Evolutionary conservation across 306 rosid genomes (phyloP).

Genomic region (Sechiopsis laciniata): DNA sequence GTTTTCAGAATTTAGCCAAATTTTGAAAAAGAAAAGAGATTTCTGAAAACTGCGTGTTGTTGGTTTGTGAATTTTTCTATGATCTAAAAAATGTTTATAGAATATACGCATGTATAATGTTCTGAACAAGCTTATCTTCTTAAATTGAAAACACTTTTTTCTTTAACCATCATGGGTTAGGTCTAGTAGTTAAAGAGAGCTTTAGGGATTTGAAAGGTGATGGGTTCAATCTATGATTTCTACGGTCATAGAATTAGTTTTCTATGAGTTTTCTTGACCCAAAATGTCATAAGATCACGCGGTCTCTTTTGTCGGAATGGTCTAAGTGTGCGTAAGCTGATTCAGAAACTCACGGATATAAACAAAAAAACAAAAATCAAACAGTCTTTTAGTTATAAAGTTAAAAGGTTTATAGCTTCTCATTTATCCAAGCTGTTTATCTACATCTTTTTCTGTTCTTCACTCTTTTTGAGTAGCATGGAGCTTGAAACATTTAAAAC

Average conservation of each 20-base stretch:
- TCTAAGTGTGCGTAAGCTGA: too few relatives aligned
- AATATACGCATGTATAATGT: not conserved
- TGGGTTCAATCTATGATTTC: too few relatives aligned
- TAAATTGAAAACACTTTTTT: not conserved
- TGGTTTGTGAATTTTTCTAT: not conserved
- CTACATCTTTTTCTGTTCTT: not conserved
- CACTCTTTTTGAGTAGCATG: slow-evolving; percentile 6
- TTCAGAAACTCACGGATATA: too few relatives aligned
- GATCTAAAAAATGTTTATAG: not conserved
- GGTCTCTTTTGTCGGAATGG: too few relatives aligned
- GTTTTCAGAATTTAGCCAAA: not conserved
- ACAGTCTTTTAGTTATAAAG: not conserved
- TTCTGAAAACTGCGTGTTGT: not conserved
- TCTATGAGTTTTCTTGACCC: too few relatives aligned
- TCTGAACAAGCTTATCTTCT: not conserved
- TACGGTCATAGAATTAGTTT: too few relatives aligned
- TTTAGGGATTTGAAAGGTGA: too few relatives aligned
- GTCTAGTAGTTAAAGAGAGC: too few relatives aligned
- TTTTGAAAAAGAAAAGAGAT: not conserved
- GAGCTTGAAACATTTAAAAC: slow-evolving; percentile 16
- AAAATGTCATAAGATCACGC: too few relatives aligned
- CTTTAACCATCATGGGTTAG: too few relatives aligned
- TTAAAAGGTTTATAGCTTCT: not conserved
- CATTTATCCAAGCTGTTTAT: slow-evolving; percentile 3
- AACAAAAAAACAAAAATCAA: too few relatives aligned